Evolutionary conservation across 129 eudicot genomes (phyloP).

Genomic region (Lactuca saligna): DNA sequence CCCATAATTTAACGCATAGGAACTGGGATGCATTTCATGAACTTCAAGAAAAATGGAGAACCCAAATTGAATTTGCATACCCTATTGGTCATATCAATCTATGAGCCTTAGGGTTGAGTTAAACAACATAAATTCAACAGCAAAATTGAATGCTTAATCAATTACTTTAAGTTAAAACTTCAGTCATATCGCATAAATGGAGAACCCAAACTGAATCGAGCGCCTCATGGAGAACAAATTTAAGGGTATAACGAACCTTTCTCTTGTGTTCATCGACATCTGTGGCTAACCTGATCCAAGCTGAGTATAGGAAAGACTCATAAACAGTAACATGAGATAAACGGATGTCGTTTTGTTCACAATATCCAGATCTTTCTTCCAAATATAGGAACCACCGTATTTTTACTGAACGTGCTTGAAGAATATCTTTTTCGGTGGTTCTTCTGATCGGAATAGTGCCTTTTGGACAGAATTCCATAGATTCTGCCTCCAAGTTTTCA

Average conservation of each 20-base stretch:
- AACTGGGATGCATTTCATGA: not conserved
- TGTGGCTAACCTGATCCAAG: too few relatives aligned
- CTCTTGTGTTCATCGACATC: too few relatives aligned
- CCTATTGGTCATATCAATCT: not conserved
- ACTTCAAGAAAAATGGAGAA: conserved; percentile 9
- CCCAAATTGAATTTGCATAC: not conserved
- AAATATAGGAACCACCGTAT: too few relatives aligned
- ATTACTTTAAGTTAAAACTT: conserved; percentile 3
- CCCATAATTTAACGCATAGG: not conserved
- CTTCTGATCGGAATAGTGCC: too few relatives aligned
- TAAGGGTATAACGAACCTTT: too few relatives aligned
- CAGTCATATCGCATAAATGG: not conserved
- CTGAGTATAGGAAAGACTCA: too few relatives aligned
- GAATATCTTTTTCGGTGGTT: conserved; percentile 62
- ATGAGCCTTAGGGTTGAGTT: not conserved
- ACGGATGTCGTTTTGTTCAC: too few relatives aligned
- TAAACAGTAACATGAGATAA: too few relatives aligned
- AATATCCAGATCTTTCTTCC: conserved; percentile 83
- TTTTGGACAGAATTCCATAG: too few relatives aligned
- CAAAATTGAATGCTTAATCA: not conserved
- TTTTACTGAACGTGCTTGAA: conserved; percentile 51
- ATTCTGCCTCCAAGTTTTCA: too few relatives aligned
- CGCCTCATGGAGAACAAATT: too few relatives aligned
- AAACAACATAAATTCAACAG: conserved; percentile 2
- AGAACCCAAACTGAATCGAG: too few relatives aligned